Conservation (phyloP, 306 rosid species). For the Inga laurina region DNA sequence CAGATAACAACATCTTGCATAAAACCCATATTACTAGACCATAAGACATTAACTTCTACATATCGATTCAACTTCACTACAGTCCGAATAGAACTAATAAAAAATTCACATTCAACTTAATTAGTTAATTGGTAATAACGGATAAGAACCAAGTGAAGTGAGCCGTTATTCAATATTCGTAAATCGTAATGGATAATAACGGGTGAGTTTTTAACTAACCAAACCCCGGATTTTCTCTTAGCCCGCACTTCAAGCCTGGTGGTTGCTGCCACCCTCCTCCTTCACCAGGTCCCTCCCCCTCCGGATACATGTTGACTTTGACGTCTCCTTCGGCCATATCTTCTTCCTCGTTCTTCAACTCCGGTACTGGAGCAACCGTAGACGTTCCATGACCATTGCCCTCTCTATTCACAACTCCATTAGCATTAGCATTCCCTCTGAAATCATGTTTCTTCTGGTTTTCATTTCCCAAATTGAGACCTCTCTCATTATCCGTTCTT, state of each 20-base stretch:
- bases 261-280: slow-evolving; percentile 55
- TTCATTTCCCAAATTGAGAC: slow-evolving; percentile 1
- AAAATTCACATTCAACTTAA: slow-evolving; percentile 7
- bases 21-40: not conserved
- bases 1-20: not conserved
- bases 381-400: slow-evolving; percentile 45
- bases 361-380: slow-evolving; percentile 39
- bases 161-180: not conserved
- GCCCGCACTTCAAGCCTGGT: slow-evolving; percentile 63
- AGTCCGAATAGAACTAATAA: not conserved
- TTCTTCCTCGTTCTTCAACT: slow-evolving; percentile 49
- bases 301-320: slow-evolving; percentile 41
- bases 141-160: not conserved
- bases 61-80: slow-evolving; percentile 1
- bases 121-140: not conserved
- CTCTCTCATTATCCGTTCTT: slow-evolving; percentile 43
- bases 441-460: slow-evolving; percentile 37
- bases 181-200: not conserved
- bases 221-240: slow-evolving; percentile 66
- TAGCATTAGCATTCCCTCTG: slow-evolving; percentile 45
- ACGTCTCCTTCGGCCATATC: slow-evolving; percentile 42
- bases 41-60: not conserved
- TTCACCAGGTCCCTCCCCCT: slow-evolving; percentile 45
- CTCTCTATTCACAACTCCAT: slow-evolving; percentile 35
- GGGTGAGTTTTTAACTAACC: slow-evolving; percentile 52